phyloP scores from a whole-genome alignment of 305 asterid species.

The Andrographis paniculata region DNA sequence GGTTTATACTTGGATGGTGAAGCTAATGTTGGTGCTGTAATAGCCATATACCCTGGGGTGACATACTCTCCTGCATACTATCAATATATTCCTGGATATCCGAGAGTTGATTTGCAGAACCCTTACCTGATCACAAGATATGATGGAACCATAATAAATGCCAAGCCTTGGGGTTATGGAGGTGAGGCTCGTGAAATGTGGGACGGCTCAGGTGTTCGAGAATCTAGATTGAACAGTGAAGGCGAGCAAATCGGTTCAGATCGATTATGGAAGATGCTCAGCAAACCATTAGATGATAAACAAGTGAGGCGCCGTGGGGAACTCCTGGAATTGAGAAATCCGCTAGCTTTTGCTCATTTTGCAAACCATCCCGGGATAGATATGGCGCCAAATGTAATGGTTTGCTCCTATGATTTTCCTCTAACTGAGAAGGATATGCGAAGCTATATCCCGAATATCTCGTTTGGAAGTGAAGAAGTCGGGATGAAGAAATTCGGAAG shows the following conservation, averaged over 20 bases:
- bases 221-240: conserved; percentile 18
- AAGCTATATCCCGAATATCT: conserved; percentile 60
- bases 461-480: conserved; percentile 59
- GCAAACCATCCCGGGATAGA: conserved; percentile 81
- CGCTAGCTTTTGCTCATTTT: conserved; percentile 79
- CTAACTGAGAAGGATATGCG: conserved; percentile 59
- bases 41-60: conserved; percentile 89
- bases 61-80: conserved; percentile 75
- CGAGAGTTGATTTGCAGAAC: conserved; percentile 68
- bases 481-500: conserved; percentile 56
- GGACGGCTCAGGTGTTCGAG: conserved; percentile 34
- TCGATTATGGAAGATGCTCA: conserved; percentile 67
- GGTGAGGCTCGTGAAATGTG: conserved; percentile 68
- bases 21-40: conserved; percentile 64
- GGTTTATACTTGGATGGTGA: conserved; percentile 80
- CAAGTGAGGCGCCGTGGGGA: conserved; percentile 32
- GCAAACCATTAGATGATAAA: conserved; percentile 62
- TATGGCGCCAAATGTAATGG: conserved; percentile 64
- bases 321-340: conserved; percentile 71
- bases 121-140: conserved; percentile 81
- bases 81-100: conserved; percentile 81
- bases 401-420: conserved; percentile 78
- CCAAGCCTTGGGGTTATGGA: conserved; percentile 89
- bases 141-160: conserved; percentile 77
- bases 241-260: conserved; percentile 46